Evolutionary conservation across 768 basidiomycete species (phyloP).

Genomic region (Tephrocybe sp.): DNA sequence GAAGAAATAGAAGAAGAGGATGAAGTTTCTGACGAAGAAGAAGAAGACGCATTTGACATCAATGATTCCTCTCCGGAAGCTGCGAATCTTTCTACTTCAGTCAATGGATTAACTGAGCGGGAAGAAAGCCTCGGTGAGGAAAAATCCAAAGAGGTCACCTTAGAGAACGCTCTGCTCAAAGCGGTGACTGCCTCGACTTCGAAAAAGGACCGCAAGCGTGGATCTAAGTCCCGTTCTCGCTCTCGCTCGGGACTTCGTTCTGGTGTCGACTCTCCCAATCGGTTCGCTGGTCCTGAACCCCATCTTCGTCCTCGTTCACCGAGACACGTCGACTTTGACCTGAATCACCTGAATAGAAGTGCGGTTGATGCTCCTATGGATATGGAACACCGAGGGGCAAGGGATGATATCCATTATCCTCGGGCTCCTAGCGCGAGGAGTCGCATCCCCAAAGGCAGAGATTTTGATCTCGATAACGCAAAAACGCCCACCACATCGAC

Average conservation of each 20-base stretch:
- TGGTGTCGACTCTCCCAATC: slow-evolving; percentile 64
- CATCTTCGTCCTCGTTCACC: slow-evolving; percentile 45
- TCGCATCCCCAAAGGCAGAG: slow-evolving; percentile 61
- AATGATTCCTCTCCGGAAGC: slow-evolving; percentile 79
- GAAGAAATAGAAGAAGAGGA: slow-evolving; percentile 43
- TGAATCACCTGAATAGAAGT: slow-evolving; percentile 22
- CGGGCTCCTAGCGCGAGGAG: slow-evolving; percentile 44
- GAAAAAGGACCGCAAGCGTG: slow-evolving; percentile 30
- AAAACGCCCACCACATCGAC: slow-evolving; percentile 63
- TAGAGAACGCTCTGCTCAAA: slow-evolving; percentile 26
- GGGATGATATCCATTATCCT: slow-evolving; percentile 31
- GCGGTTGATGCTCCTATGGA: slow-evolving; percentile 22
- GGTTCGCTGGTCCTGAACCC: slow-evolving; percentile 53
- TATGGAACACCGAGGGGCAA: slow-evolving; percentile 36
- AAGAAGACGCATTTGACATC: slow-evolving; percentile 80
- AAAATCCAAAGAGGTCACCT: slow-evolving; percentile 27
- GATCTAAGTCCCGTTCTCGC: slow-evolving; percentile 45
- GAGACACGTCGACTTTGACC: slow-evolving; percentile 53
- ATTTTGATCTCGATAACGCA: slow-evolving; percentile 51
- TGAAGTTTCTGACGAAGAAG: slow-evolving; percentile 50
- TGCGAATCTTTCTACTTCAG: slow-evolving; percentile 11
- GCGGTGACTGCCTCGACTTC: slow-evolving; percentile 32
- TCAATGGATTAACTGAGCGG: slow-evolving; percentile 10
- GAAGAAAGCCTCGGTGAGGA: slow-evolving; percentile 21
- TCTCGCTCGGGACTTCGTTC: slow-evolving; percentile 45